Conservation (phyloP, 768 basidiomycete genomes). For the Postia placenta region DNA sequence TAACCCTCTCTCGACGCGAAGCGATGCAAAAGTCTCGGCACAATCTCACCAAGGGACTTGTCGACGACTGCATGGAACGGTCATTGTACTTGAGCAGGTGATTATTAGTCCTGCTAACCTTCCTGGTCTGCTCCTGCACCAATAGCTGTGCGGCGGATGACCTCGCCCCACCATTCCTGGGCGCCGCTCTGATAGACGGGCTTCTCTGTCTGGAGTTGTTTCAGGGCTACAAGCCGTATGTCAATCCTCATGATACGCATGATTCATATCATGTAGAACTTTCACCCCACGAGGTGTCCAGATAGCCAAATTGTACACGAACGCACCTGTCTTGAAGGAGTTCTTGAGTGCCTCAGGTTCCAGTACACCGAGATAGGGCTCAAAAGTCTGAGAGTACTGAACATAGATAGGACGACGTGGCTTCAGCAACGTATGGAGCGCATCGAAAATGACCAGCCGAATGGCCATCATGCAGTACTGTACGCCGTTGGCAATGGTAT, state of each 20-base stretch:
- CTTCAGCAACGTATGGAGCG: conserved; percentile 65
- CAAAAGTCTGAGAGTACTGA: conserved; percentile 61
- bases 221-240: conserved; percentile 30
- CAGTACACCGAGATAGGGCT: conserved; percentile 57
- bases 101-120: conserved; percentile 29
- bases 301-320: neutral
- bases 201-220: conserved; percentile 47
- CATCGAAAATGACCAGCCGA: conserved; percentile 71
- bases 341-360: conserved; percentile 43
- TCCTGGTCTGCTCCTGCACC: conserved; percentile 63
- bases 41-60: conserved; percentile 46
- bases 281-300: too few relatives aligned
- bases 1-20: conserved; percentile 75
- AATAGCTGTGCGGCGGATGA: conserved; percentile 66
- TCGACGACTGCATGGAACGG: conserved; percentile 42
- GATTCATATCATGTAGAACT: too few relatives aligned
- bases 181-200: conserved; percentile 55
- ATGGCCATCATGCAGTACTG: conserved; percentile 29
- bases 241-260: neutral
- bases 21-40: conserved; percentile 51
- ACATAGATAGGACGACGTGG: conserved; percentile 63
- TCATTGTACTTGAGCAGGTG: neutral
- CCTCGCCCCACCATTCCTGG: conserved; percentile 70
- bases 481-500: neutral
- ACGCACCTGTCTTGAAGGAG: conserved; percentile 59